Evolutionary conservation across 2,329 filamentous ascomycete genomes (phyloP).

Genomic region (Paecilomyces fulvus): DNA sequence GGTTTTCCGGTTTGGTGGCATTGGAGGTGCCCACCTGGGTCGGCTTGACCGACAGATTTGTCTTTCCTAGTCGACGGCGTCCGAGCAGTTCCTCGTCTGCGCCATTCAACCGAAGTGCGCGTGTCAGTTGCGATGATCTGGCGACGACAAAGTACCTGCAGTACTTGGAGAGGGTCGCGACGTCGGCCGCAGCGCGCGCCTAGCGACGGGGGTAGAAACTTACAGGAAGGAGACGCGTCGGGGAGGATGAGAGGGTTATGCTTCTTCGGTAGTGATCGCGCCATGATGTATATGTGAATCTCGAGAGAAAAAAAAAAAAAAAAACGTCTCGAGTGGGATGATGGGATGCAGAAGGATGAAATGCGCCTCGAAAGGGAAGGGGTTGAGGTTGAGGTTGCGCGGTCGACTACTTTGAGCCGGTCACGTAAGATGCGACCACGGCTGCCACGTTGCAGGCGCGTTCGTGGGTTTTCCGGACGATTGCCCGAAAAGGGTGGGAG

Average conservation of each 20-base stretch:
- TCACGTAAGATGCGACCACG: slow-evolving; percentile 12
- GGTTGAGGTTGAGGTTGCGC: slow-evolving; percentile 1
- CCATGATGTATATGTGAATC: slow-evolving; percentile 19
- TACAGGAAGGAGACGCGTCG: slow-evolving; percentile 38
- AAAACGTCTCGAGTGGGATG: neutral
- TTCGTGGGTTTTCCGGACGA: slow-evolving; percentile 13
- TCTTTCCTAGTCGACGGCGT: slow-evolving; percentile 84
- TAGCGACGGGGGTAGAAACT: slow-evolving; percentile 18
- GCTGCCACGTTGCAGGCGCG: slow-evolving; percentile 39
- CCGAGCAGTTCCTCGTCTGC: slow-evolving; percentile 66
- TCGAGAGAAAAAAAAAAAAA: neutral
- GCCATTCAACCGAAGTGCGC: slow-evolving; percentile 3
- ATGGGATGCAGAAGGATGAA: neutral
- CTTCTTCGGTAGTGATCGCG: slow-evolving; percentile 38
- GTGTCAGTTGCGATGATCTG: slow-evolving; percentile 6
- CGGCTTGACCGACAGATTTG: slow-evolving; percentile 76
- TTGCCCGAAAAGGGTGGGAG: slow-evolving; percentile 1
- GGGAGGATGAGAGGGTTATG: slow-evolving; percentile 39
- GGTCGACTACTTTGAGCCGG: neutral
- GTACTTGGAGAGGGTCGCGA: neutral
- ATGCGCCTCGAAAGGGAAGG: slow-evolving; percentile 1
- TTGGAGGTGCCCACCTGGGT: slow-evolving; percentile 61
- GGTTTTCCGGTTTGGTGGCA: slow-evolving; percentile 62
- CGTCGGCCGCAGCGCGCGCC: neutral
- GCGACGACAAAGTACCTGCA: neutral